Base-by-base conservation (phyloP, 257 asterid species). In the Scutellaria barbata region DNA sequence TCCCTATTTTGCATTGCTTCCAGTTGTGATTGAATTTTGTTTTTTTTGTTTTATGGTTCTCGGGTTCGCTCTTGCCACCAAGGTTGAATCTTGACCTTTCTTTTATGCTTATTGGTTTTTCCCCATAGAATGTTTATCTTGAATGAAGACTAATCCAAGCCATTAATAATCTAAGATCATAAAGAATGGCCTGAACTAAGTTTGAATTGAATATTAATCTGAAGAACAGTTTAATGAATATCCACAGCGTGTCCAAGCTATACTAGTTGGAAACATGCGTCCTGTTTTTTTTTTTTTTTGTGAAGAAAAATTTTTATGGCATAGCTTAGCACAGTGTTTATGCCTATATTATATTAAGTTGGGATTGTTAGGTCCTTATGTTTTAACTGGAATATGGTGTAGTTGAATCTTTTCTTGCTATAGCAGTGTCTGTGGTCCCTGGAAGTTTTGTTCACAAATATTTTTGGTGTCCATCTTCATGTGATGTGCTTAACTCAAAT, bases 131-230 rank as follows among this genome's bases (percentile, higher is more conserved):
- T 25, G 71, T 30, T 30, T 30, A 30, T 30, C n/a, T n/a, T 53
- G 22, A 17, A 53, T 5, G 40, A 8, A 20, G 42, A 64, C 25
- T 46, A 22, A 22, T 46, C 20, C 12, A 51, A 25, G 45, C 45
- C 41, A 5, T 65, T 0, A 37, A 30, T 25, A 45, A 41, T 63
- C 56, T 12, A 7, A 20, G 56, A 46, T 63, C 22, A 46, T 45
- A 20, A 25, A 46, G 56, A 25, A 64, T 45, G 39, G 37, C 39
- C 60, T 65, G 39, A 25, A 40, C 66, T 60, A 8, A 42, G 47
- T 42, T 7, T 10, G 47, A 30, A 30, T 30, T 42, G 47, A 7
- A 8, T 42, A 30, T 2, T 40, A 7, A 47, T 30, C 35, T 3
- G 35, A 30, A 30, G 35, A 2, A 30, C 35, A 30, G 4, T 30